phyloP scores from a whole-genome alignment of 129 eudicot species.

The Tanacetum coccineum region DNA sequence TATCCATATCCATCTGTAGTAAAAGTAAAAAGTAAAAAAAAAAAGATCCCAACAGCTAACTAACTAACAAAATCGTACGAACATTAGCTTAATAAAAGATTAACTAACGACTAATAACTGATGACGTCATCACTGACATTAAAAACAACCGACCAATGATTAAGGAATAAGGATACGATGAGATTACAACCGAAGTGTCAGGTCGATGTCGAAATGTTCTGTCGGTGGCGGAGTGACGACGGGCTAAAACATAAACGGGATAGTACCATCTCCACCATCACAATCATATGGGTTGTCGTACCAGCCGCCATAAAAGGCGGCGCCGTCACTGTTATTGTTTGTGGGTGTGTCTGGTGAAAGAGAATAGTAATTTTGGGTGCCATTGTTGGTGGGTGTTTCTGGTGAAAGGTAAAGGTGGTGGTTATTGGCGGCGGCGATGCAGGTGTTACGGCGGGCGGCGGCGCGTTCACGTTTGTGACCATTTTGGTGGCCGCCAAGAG shows the following conservation, averaged over 20 bases:
- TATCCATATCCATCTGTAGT: too few relatives aligned
- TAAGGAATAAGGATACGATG: not conserved
- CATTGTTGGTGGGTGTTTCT: not conserved
- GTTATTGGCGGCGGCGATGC: constrained; percentile 4
- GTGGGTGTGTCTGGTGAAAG: not conserved
- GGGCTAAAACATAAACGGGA: not conserved
- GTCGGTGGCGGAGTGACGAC: constrained; percentile 10
- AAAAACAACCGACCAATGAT: not conserved
- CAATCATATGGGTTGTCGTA: not conserved
- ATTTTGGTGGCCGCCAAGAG: constrained; percentile 84
- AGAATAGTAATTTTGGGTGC: not conserved
- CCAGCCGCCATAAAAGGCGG: not conserved
- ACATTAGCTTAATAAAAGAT: not conserved
- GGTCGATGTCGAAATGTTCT: constrained; percentile 41
- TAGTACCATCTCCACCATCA: not conserved
- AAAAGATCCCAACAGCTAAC: not conserved
- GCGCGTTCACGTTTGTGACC: constrained; percentile 83
- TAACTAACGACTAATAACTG: not conserved
- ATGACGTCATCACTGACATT: not conserved
- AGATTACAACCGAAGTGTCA: constrained; percentile 51
- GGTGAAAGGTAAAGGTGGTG: not conserved
- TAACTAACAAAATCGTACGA: not conserved
- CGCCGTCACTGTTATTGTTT: too few relatives aligned
- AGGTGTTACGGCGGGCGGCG: constrained; percentile 50
- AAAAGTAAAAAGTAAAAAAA: not conserved